Conservation (phyloP, 1,284 basidiomycete species). For the Sporisorium reilianum region DNA sequence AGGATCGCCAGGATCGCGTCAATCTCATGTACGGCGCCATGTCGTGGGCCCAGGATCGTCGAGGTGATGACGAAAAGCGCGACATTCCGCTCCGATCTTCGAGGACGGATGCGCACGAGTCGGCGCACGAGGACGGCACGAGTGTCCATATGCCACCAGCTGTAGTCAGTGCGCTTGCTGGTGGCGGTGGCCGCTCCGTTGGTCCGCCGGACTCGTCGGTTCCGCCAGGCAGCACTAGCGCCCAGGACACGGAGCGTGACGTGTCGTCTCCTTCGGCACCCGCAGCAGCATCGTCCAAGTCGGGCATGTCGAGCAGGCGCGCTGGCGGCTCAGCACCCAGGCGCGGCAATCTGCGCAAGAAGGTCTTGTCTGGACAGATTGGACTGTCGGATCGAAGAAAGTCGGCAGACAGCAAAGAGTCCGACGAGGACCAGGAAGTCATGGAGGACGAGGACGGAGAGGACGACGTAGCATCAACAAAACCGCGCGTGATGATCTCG, state of each 20-base stretch:
- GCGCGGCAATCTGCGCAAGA: constrained; percentile 43
- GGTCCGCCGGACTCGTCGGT: constrained; percentile 36
- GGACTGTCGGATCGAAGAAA: constrained; percentile 30
- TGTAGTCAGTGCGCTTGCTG: constrained; percentile 17
- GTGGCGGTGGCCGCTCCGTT: constrained; percentile 17
- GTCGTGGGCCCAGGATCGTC: constrained; percentile 39
- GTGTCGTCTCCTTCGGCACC: background rate
- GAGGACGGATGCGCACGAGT: background rate
- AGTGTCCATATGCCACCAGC: constrained; percentile 8
- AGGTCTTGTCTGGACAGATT: constrained; percentile 45
- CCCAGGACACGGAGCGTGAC: constrained; percentile 28
- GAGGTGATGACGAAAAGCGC: constrained; percentile 14
- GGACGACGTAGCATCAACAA: constrained; percentile 8
- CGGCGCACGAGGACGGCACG: background rate
- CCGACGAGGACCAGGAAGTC: constrained; percentile 21
- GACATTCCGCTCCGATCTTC: constrained; percentile 20
- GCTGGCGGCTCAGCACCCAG: constrained; percentile 11
- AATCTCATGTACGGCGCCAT: constrained; percentile 53
- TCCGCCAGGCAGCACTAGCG: constrained; percentile 33
- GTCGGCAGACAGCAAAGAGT: constrained; percentile 5
- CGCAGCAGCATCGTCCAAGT: background rate
- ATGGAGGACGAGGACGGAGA: constrained; percentile 8
- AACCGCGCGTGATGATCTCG: constrained; percentile 44
- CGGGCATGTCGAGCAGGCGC: constrained; percentile 6
- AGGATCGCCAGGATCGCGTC: constrained; percentile 41